A percentile compares a stretch with the other conserved stretches of the same genome.
These are phyloP conservation scores for Noccaea bulbosa DNA, from an alignment of 345 rosid species.

Conservation along the genomic window DNA sequence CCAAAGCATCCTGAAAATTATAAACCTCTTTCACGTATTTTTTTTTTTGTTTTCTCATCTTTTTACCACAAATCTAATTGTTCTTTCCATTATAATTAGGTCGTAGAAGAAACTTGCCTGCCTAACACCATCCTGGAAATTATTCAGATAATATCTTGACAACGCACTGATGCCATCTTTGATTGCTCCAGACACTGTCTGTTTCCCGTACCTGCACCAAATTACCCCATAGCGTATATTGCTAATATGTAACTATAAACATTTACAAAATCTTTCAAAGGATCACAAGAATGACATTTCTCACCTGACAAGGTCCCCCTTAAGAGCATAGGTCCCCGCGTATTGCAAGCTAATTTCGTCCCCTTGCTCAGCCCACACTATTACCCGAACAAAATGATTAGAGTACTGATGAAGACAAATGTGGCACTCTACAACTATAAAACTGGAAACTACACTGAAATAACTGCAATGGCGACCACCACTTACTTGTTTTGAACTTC, in stretches of 20 bases:
- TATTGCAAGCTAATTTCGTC: conserved; percentile 96
- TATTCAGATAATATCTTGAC: conserved; percentile 91
- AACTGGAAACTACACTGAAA: conserved; percentile 16
- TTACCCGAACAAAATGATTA: conserved; percentile 22
- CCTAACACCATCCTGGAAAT: conserved; percentile 94
- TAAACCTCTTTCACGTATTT: background rate
- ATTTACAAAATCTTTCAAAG: background rate
- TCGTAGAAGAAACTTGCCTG: conserved; percentile 64
- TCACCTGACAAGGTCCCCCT: conserved; percentile 96
- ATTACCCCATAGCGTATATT: background rate
- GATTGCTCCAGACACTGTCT: conserved; percentile 75
- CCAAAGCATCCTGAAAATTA: conserved; percentile 79
- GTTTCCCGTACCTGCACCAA: conserved; percentile 77
- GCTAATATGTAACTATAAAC: background rate
- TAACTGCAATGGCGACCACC: conserved; percentile 21
- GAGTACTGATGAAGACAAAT: conserved; percentile 17
- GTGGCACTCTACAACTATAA: background rate
- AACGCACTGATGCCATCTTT: conserved; percentile 92
- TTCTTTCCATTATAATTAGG: background rate
- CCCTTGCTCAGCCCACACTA: conserved; percentile 99
- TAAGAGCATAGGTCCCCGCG: conserved; percentile 90
- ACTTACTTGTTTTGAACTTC: conserved; percentile 76
- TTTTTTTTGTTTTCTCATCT: background rate
- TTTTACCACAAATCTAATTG: background rate
- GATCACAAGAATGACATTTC: conserved; percentile 7